phyloP scores from a whole-genome alignment of 768 basidiomycete genomes.

The Trametes cubensis region DNA sequence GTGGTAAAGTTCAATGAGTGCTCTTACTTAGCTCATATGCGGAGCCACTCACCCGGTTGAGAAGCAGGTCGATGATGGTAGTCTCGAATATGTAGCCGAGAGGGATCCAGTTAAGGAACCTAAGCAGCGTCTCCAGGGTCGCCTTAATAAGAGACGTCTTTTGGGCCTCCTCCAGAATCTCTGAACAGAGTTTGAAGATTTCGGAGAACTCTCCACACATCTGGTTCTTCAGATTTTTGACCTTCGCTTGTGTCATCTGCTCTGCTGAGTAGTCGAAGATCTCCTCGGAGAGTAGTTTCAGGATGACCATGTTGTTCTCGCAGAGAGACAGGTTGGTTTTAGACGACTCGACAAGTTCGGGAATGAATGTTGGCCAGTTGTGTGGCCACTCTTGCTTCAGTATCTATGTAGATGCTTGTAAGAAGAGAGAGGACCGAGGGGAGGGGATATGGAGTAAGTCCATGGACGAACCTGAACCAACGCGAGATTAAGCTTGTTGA shows the following conservation, averaged over 20 bases:
- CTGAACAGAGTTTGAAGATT: conserved; percentile 96
- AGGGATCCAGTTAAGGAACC: conserved; percentile 99
- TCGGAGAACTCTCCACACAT: conserved; percentile 98
- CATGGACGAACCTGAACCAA: conserved; percentile 74
- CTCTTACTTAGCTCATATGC: conserved; percentile 18
- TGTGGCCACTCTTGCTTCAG: conserved; percentile 99
- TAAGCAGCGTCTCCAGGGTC: conserved; percentile 90
- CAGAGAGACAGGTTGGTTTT: conserved; percentile 95
- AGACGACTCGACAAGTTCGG: conserved; percentile 95
- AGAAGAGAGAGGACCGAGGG: too few species aligned
- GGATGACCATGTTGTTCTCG: conserved; percentile 99
- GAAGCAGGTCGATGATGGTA: conserved; percentile 90
- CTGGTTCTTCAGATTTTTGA: conserved; percentile 95
- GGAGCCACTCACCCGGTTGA: conserved; percentile 72
- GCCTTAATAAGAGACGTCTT: conserved; percentile 93
- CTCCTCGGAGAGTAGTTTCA: conserved; percentile 96
- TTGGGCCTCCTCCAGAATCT: conserved; percentile 96
- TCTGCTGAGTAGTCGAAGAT: conserved; percentile 99
- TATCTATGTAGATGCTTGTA: conserved; percentile 57
- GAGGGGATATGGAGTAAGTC: neutral
- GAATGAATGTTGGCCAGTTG: conserved; percentile 97
- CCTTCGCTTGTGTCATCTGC: conserved; percentile 97
- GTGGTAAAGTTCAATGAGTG: conserved; percentile 21
- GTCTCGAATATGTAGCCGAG: conserved; percentile 99
- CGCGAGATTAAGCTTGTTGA: conserved; percentile 96